Evolutionary conservation across 768 basidiomycete species (phyloP).

Genomic region (Russula dissimulans): DNA sequence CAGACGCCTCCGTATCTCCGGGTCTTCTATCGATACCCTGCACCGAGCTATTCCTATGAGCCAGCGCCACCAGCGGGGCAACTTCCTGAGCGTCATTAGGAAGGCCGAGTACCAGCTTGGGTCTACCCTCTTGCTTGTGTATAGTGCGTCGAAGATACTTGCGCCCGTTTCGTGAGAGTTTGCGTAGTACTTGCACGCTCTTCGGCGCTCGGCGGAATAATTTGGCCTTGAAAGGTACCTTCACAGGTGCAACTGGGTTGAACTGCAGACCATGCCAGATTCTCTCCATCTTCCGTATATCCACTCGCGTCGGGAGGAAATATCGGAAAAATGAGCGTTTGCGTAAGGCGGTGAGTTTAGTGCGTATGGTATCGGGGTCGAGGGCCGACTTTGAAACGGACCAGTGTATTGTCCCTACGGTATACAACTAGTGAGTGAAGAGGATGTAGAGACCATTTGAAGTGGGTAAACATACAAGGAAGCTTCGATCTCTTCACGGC

Average conservation of each 20-base stretch:
- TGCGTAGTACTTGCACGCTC: conserved; percentile 34
- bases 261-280: conserved; percentile 41
- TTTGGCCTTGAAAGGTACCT: conserved; percentile 21
- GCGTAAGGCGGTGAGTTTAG: conserved; percentile 27
- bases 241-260: conserved; percentile 9
- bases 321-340: conserved; percentile 39
- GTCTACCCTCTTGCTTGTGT: conserved; percentile 32
- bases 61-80: background rate
- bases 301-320: conserved; percentile 42
- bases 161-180: conserved; percentile 39
- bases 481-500: conserved; percentile 28
- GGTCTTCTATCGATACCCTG: background rate
- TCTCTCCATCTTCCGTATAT: conserved; percentile 26
- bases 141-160: conserved; percentile 32
- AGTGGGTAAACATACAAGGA: conserved; percentile 25
- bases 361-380: conserved; percentile 30
- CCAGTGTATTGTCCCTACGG: conserved; percentile 56
- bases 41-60: background rate
- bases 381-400: conserved; percentile 35
- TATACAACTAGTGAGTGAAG: background rate
- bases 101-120: conserved; percentile 33
- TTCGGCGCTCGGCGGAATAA: conserved; percentile 31
- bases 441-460: background rate
- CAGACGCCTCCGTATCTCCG: background rate
- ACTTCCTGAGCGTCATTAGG: conserved; percentile 4